Evolutionary conservation across 352 stramenopile genomes (phyloP).

Genomic region (Pythium pectinolyticum): DNA sequence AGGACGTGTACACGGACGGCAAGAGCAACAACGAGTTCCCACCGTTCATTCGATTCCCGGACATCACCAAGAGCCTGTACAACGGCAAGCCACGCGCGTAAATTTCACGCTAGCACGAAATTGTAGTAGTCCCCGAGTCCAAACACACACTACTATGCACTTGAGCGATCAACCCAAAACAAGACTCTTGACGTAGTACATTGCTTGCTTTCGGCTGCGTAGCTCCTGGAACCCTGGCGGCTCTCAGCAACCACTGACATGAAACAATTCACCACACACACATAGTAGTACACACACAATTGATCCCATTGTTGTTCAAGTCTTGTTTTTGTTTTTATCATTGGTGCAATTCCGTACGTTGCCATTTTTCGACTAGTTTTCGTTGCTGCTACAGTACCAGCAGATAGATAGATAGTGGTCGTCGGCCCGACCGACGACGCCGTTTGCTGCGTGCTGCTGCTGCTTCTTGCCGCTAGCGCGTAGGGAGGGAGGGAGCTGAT

Average conservation of each 20-base stretch:
- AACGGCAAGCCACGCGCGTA: conserved; percentile 65
- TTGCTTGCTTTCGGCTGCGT: no score
- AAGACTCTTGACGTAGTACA: no score
- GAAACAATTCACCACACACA: background rate
- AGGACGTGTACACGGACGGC: conserved; percentile 90
- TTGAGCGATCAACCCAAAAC: no score
- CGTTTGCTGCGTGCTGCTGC: background rate
- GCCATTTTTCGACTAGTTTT: conserved; percentile 22
- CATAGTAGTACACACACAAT: no score
- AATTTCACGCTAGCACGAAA: no score
- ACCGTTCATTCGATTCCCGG: conserved; percentile 96
- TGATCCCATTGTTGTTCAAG: no score
- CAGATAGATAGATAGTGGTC: no score
- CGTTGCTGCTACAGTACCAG: conserved; percentile 10
- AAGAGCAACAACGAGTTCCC: conserved; percentile 92
- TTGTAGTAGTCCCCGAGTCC: no score
- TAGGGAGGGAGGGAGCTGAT: background rate
- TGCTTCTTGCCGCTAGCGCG: no score
- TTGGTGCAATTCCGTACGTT: conserved; percentile 34
- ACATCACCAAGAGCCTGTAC: conserved; percentile 94
- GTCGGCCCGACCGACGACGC: no score
- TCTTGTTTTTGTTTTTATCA: no score
- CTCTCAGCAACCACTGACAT: background rate
- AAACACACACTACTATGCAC: background rate
- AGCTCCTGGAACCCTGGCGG: no score